A percentile compares a stretch with the other conserved stretches of the same genome.
Evolutionary conservation across 257 asterid species (phyloP).

Genomic region (Dorcoceras hygrometricum): DNA sequence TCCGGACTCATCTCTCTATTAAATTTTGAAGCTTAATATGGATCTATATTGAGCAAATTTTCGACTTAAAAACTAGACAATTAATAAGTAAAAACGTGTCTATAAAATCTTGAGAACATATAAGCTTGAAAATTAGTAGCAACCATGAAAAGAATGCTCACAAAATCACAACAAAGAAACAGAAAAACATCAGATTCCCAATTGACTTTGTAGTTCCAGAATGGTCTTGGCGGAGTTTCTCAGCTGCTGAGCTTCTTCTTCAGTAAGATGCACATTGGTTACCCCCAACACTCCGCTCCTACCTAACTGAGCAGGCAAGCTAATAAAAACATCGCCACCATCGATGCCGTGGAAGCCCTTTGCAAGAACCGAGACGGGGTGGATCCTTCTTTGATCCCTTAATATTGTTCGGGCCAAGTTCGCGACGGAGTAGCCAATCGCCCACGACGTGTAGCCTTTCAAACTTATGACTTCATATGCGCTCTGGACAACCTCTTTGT

Average conservation of each 20-base stretch:
- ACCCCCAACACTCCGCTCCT: slow-evolving; percentile 71
- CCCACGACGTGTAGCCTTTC: slow-evolving; percentile 97
- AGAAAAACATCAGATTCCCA: slow-evolving; percentile 42
- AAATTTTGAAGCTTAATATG: too few species aligned
- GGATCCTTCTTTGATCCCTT: slow-evolving; percentile 76
- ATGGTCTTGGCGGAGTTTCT: slow-evolving; percentile 67
- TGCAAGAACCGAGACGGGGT: slow-evolving; percentile 79
- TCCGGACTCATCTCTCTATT: too few species aligned
- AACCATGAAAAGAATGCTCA: background rate
- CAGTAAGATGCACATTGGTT: slow-evolving; percentile 68
- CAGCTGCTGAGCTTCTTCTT: slow-evolving; percentile 59
- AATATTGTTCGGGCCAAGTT: slow-evolving; percentile 68
- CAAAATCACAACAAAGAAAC: background rate
- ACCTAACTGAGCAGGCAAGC: slow-evolving; percentile 86
- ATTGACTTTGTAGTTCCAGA: slow-evolving; percentile 61
- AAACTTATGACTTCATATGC: slow-evolving; percentile 78
- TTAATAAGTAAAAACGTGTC: background rate
- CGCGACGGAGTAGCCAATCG: slow-evolving; percentile 86
- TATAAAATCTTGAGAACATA: too few species aligned
- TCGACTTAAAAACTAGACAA: too few species aligned
- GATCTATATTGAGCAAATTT: too few species aligned
- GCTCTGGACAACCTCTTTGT: slow-evolving; percentile 64
- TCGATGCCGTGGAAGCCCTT: slow-evolving; percentile 62
- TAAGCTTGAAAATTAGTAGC: background rate
- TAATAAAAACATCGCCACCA: slow-evolving; percentile 67